Base-by-base conservation (phyloP, 495 filamentous ascomycete species). In the Podospora didyma region DNA sequence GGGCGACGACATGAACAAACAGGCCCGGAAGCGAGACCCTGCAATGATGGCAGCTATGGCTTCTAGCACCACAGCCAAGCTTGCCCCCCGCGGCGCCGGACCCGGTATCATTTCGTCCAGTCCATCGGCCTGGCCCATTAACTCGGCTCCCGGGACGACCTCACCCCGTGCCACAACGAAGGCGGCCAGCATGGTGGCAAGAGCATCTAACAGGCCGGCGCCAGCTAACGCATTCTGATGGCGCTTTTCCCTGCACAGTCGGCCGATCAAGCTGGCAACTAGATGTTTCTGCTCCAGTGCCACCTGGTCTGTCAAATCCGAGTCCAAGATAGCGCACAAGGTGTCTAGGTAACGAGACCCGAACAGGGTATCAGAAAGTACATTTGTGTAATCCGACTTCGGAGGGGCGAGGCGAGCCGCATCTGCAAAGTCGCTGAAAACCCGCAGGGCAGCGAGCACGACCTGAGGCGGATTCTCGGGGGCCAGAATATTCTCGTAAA, bases 41-140 rank as follows among this genome's bases (percentile, higher is more conserved):
- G 85, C 79, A 54, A 96, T 83, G 44, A 97, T 92, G 41, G 84
- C 80, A 11, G 85, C 82, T 45, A 95, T 83, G 1, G 92, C 89
- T 55, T 91, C 87, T n/a, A 98, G 71, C 46, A 95, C 81, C 24
- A 83, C 78, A 7, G 85, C 79, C 44, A 96, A 71, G 31, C 82
- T 79, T n/a, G 79, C 78, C 10, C 75, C 74, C 24, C 70, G 71
- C 1, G 85, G 81, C 7, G 89, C 82, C 41, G 86, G 80, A 10
- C 73, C 70, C 23, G 79, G 82, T 52, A 79, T 78, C 49, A 72
- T 70, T 22, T 72, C 69, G 46, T 66, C 62, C 17, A 79, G 51
- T 19, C 74, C 75, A 49, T 84, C 75, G 37, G 58, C 56, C 19
- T 69, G 62, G 23, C 74, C 76, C 35, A 73, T 45, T 11, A 75